Conservation (phyloP, 352 stramenopile species). For the Globisporangium iwayamae region DNA sequence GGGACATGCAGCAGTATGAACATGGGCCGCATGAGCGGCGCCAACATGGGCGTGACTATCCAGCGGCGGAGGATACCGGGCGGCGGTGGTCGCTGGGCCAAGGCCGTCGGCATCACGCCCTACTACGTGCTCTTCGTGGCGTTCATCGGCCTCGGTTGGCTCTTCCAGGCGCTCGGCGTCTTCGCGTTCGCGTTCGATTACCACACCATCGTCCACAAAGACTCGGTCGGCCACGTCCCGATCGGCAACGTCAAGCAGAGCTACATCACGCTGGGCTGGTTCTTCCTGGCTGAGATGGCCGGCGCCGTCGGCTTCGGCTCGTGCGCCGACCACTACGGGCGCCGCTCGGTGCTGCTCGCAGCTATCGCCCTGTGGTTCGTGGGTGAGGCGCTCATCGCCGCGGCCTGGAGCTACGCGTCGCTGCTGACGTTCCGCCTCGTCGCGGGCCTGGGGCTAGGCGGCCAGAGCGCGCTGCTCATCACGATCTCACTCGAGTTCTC, state of each 20-base stretch:
- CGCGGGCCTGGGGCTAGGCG: slow-evolving; percentile 46
- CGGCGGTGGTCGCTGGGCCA: slow-evolving; percentile 17
- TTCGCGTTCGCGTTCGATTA: slow-evolving; percentile 19
- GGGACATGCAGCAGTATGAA: not conserved
- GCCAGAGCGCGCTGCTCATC: slow-evolving; percentile 44
- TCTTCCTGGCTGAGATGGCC: slow-evolving; percentile 43
- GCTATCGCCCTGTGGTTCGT: slow-evolving; percentile 37
- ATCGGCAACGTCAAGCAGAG: slow-evolving; percentile 10
- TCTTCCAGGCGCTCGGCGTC: slow-evolving; percentile 39
- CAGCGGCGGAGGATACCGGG: slow-evolving; percentile 15
- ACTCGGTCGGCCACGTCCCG: not conserved
- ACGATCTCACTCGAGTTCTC: slow-evolving; percentile 59
- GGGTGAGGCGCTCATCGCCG: slow-evolving; percentile 34
- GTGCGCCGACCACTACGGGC: slow-evolving; percentile 57
- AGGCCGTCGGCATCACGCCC: slow-evolving; percentile 31
- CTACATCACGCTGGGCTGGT: slow-evolving; percentile 28
- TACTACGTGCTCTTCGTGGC: slow-evolving; percentile 47
- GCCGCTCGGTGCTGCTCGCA: slow-evolving; percentile 35
- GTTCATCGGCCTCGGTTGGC: slow-evolving; percentile 45
- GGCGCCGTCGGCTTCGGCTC: slow-evolving; percentile 48
- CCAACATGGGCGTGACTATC: slow-evolving; percentile 20
- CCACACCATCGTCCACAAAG: slow-evolving; percentile 7
- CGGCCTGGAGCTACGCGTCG: slow-evolving; percentile 32
- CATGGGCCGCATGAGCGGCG: slow-evolving; percentile 8
- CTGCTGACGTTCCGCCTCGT: slow-evolving; percentile 42